A percentile compares a stretch with the other conserved stretches of the same genome.
phyloP scores from a whole-genome alignment of 345 rosid species.

The Bretschneidera sinensis region DNA sequence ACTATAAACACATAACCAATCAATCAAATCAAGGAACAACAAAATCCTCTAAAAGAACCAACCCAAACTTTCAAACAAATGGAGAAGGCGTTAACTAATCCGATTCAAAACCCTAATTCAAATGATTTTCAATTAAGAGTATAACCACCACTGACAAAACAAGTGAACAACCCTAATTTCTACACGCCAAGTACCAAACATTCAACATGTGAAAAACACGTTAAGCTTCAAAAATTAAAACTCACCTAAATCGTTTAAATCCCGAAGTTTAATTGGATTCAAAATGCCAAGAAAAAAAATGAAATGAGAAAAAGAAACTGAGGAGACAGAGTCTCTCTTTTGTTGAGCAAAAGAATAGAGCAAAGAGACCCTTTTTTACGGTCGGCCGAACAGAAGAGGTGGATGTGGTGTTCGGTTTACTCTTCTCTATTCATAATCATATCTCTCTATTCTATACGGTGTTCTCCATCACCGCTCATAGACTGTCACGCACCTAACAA shows the following conservation, averaged over 20 bases:
- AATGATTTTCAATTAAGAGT: not conserved
- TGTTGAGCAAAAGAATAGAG: not conserved
- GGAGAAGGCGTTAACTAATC: not conserved
- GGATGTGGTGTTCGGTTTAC: not conserved
- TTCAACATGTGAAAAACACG: not conserved
- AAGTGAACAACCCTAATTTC: slow-evolving; percentile 13
- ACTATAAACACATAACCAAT: not conserved
- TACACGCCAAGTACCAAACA: not conserved
- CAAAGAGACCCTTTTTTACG: slow-evolving; percentile 15
- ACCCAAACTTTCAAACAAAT: not conserved
- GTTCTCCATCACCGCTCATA: not conserved
- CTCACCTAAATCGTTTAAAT: slow-evolving; percentile 7
- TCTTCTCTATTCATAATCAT: not conserved
- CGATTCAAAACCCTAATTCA: not conserved
- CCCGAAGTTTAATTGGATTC: not conserved
- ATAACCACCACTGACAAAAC: not conserved
- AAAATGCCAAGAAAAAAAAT: not conserved
- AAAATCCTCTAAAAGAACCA: not conserved
- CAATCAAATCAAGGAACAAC: not conserved
- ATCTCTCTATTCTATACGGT: not conserved
- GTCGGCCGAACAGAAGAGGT: slow-evolving; percentile 26
- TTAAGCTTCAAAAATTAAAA: too few species aligned
- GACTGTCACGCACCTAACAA: not conserved
- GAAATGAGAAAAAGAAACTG: too few species aligned
- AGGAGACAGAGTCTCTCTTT: slow-evolving; percentile 6